Conservation (phyloP, 2,329 filamentous ascomycete species). For the Bimuria novae-zelandiae region DNA sequence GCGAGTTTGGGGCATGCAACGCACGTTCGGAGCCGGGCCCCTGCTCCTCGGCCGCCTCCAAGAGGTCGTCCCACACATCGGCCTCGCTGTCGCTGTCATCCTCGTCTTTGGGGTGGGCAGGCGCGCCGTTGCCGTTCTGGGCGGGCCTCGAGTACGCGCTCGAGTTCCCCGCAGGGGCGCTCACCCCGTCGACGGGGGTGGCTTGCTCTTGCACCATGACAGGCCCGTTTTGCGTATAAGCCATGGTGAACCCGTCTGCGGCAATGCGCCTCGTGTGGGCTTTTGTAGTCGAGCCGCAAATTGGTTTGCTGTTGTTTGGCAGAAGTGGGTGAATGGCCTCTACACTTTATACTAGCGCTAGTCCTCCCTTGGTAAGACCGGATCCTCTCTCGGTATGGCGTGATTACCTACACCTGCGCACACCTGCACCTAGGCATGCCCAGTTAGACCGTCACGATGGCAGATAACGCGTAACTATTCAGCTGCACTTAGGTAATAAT, state of each 20-base stretch:
- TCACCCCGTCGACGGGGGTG: slow-evolving; percentile 22
- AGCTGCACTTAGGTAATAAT: too few species aligned
- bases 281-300: slow-evolving; percentile 10
- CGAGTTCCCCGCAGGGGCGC: slow-evolving; percentile 20
- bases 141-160: slow-evolving; percentile 18
- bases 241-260: slow-evolving; percentile 30
- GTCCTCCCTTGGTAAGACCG: background rate
- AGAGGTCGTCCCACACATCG: slow-evolving; percentile 38
- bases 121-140: slow-evolving; percentile 23
- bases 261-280: slow-evolving; percentile 11
- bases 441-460: too few species aligned
- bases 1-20: slow-evolving; percentile 2
- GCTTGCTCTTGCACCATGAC: slow-evolving; percentile 32
- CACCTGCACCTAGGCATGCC: too few species aligned
- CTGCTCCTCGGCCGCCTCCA: slow-evolving; percentile 37
- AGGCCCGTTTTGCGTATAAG: slow-evolving; percentile 30
- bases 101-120: slow-evolving; percentile 19
- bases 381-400: background rate
- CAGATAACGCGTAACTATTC: too few species aligned
- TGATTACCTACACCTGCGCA: too few species aligned
- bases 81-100: slow-evolving; percentile 36
- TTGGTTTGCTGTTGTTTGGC: slow-evolving; percentile 20
- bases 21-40: slow-evolving; percentile 32
- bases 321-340: slow-evolving; percentile 11
- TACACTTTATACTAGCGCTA: slow-evolving; percentile 17